These are phyloP conservation scores for Trichoderma erinaceum DNA, from an alignment of 495 filamentous ascomycete species.

Conservation along the genomic window DNA sequence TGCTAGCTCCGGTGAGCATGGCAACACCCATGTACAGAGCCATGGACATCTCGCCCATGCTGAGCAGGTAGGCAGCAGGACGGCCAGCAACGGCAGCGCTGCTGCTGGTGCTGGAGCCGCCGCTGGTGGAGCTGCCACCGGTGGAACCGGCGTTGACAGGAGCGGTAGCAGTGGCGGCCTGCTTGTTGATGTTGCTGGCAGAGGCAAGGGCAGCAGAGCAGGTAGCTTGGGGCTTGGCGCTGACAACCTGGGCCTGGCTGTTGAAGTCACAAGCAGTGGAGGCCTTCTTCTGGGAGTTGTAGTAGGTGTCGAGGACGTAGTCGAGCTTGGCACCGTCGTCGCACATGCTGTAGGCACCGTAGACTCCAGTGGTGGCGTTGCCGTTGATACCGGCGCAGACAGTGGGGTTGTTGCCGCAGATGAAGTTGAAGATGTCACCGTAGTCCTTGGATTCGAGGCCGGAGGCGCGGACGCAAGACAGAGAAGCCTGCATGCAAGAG, in stretches of 20 bases:
- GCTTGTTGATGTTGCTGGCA: conserved; percentile 38
- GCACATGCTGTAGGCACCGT: conserved; percentile 92
- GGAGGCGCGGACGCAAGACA: conserved; percentile 60
- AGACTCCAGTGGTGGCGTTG: conserved; percentile 66
- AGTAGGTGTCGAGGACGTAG: conserved; percentile 78
- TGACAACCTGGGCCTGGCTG: conserved; percentile 27
- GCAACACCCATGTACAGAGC: conserved; percentile 65
- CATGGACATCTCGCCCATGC: conserved; percentile 57
- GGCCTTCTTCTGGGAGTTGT: conserved; percentile 52
- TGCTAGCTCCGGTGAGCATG: conserved; percentile 59
- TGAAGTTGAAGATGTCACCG: conserved; percentile 59
- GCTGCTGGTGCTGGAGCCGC: conserved; percentile 30
- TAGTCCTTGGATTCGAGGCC: conserved; percentile 46
- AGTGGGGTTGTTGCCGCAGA: conserved; percentile 55
- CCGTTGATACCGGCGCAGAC: conserved; percentile 63
- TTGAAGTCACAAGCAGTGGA: conserved; percentile 68
- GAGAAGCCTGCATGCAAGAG: conserved; percentile 67
- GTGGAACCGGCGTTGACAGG: conserved; percentile 33
- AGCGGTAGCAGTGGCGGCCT: conserved; percentile 38
- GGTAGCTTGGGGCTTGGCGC: conserved; percentile 16
- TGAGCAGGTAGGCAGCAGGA: conserved; percentile 48
- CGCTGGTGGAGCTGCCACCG: conserved; percentile 16
- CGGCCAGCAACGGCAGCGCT: conserved; percentile 29
- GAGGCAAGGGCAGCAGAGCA: conserved; percentile 36
- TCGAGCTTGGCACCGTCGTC: conserved; percentile 66